A percentile compares a stretch with the other conserved stretches of the same genome.
phyloP scores from a whole-genome alignment of 2,329 filamentous ascomycete species.

The Fusarium falciforme region DNA sequence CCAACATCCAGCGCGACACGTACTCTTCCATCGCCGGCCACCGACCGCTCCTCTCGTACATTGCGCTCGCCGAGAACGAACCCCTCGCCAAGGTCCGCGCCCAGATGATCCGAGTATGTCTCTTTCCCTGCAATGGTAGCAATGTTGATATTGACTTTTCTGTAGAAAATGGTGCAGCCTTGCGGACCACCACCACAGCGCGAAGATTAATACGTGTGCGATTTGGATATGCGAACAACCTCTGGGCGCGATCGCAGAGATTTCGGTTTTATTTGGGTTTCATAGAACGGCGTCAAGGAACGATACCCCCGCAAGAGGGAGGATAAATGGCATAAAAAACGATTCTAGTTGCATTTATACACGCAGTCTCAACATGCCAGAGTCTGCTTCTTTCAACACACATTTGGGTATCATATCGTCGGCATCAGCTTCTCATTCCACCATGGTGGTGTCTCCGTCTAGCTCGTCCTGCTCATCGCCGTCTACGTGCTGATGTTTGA shows the following conservation, averaged over 20 bases:
- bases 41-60: slow-evolving; percentile 87
- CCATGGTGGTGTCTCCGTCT: slow-evolving; percentile 9
- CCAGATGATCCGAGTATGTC: slow-evolving; percentile 77
- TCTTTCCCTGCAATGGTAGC: neutral
- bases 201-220: slow-evolving; percentile 57
- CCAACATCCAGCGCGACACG: slow-evolving; percentile 94
- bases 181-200: slow-evolving; percentile 67
- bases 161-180: slow-evolving; percentile 75
- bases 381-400: neutral
- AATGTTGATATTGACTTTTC: neutral
- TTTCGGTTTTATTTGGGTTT: slow-evolving; percentile 8
- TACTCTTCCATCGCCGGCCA: slow-evolving; percentile 92
- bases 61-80: slow-evolving; percentile 90
- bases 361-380: neutral
- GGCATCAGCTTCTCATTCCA: slow-evolving; percentile 1
- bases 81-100: slow-evolving; percentile 82
- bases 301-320: slow-evolving; percentile 40
- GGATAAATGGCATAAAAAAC: slow-evolving; percentile 2
- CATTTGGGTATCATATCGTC: slow-evolving; percentile 36
- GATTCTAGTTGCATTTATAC: neutral
- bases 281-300: slow-evolving; percentile 36
- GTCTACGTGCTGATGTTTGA: slow-evolving; percentile 48
- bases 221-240: neutral
- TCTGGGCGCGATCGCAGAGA: neutral
- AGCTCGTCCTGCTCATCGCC: slow-evolving; percentile 42